A percentile compares a stretch with the other conserved stretches of the same genome.
Evolutionary conservation across 2,329 filamentous ascomycete genomes (phyloP).

Genomic region (Epichloe festucae): DNA sequence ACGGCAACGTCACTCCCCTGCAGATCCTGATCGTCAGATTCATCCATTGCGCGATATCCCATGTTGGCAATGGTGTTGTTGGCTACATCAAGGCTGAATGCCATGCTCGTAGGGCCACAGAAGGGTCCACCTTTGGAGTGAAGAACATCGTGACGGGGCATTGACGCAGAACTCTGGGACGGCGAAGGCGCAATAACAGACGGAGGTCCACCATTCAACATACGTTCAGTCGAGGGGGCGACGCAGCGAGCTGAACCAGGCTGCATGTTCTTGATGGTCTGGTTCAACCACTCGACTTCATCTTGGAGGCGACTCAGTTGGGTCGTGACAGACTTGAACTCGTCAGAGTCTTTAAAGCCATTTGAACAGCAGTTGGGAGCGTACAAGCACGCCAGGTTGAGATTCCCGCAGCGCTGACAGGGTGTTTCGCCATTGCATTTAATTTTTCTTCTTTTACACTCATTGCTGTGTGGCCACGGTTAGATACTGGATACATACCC

Average conservation of each 20-base stretch:
- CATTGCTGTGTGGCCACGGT: slow-evolving; percentile 37
- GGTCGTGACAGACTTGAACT: slow-evolving; percentile 69
- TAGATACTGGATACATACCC: neutral
- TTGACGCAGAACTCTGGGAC: slow-evolving; percentile 26
- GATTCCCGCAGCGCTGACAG: slow-evolving; percentile 55
- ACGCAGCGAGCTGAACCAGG: slow-evolving; percentile 32
- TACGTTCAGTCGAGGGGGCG: slow-evolving; percentile 29
- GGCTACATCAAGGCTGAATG: slow-evolving; percentile 76
- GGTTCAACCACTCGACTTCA: slow-evolving; percentile 67
- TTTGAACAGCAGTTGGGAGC: slow-evolving; percentile 55
- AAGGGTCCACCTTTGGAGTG: slow-evolving; percentile 52
- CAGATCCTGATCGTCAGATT: slow-evolving; percentile 45
- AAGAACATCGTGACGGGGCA: slow-evolving; percentile 29
- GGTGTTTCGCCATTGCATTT: slow-evolving; percentile 61
- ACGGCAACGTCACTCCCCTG: slow-evolving; percentile 9
- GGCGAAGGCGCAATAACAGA: slow-evolving; percentile 27
- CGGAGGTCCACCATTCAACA: slow-evolving; percentile 18
- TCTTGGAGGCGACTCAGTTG: slow-evolving; percentile 68
- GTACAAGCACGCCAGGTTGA: slow-evolving; percentile 53
- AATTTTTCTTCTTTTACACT: slow-evolving; percentile 63
- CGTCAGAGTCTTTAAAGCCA: slow-evolving; percentile 84
- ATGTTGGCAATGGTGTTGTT: slow-evolving; percentile 80
- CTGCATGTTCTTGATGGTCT: slow-evolving; percentile 56
- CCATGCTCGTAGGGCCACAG: slow-evolving; percentile 72
- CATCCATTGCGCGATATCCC: slow-evolving; percentile 60